A percentile compares a stretch with the other conserved stretches of the same genome.
These are phyloP conservation scores for Fusarium sp. DNA, from an alignment of 2,329 filamentous ascomycete genomes.

Conservation along the genomic window DNA sequence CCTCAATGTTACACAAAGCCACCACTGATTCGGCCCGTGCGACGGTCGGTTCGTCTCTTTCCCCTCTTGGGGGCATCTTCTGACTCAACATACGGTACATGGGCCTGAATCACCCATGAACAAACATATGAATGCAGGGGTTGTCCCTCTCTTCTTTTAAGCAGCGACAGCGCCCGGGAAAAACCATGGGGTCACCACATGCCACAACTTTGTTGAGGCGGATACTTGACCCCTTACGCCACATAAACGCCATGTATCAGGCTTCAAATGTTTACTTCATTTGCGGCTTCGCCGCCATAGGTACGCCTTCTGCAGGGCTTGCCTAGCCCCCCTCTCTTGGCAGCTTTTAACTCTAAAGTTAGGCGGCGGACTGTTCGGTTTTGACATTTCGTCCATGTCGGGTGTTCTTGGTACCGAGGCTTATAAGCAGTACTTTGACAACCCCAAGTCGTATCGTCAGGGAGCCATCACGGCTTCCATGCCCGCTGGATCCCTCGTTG, in stretches of 20 bases:
- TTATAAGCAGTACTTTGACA: conserved; percentile 79
- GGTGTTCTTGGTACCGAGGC: conserved; percentile 74
- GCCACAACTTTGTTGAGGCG: background rate
- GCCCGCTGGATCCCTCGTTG: conserved; percentile 78
- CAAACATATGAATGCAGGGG: background rate
- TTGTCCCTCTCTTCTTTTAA: background rate
- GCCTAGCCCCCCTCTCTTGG: background rate
- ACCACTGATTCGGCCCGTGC: background rate
- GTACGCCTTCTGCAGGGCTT: conserved; percentile 46
- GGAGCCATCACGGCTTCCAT: conserved; percentile 80
- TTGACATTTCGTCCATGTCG: conserved; percentile 83
- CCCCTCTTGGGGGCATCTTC: background rate
- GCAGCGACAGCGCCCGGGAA: background rate
- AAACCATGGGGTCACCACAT: background rate
- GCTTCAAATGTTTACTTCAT: conserved; percentile 69
- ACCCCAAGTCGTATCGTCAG: conserved; percentile 69
- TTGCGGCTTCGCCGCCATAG: conserved; percentile 72
- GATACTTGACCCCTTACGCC: background rate
- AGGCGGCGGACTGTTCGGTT: conserved; percentile 80
- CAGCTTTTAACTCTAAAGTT: background rate
- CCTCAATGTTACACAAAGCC: background rate
- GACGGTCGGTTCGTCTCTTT: background rate
- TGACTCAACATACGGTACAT: background rate
- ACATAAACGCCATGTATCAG: conserved; percentile 51
- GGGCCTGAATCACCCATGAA: background rate